Evolutionary conservation across 2,329 filamentous ascomycete genomes (phyloP).

Genomic region (Lecanosticta acicola): DNA sequence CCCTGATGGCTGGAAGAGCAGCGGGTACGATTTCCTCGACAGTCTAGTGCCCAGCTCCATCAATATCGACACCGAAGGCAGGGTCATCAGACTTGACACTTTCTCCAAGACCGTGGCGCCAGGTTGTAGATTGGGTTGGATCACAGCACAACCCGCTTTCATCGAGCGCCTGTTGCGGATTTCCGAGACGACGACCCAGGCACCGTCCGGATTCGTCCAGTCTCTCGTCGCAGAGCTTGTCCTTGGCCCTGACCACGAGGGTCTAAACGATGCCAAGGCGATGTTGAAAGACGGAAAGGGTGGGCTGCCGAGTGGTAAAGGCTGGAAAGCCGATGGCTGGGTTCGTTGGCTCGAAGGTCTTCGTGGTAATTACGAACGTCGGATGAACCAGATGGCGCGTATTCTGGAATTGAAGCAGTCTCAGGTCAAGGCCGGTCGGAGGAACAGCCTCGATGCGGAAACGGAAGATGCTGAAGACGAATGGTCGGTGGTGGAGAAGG

Average conservation of each 20-base stretch:
- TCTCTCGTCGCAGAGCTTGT: conserved; percentile 71
- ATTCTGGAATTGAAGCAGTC: conserved; percentile 64
- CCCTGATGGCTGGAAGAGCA: conserved; percentile 45
- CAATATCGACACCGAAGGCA: conserved; percentile 73
- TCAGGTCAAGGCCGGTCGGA: conserved; percentile 57
- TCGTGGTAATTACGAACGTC: conserved; percentile 73
- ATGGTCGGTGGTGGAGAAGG: conserved; percentile 72
- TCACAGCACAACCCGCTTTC: conserved; percentile 74
- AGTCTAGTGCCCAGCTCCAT: conserved; percentile 78
- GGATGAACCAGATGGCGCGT: conserved; percentile 74
- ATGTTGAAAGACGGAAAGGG: conserved; percentile 38
- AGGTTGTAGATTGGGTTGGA: conserved; percentile 84
- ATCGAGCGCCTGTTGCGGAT: conserved; percentile 69
- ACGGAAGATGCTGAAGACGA: conserved; percentile 45
- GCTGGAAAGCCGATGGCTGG: conserved; percentile 82
- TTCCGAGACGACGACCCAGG: conserved; percentile 71
- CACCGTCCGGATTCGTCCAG: conserved; percentile 87
- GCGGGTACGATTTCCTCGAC: conserved; percentile 74
- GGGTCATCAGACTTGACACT: conserved; percentile 83
- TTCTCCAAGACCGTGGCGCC: conserved; percentile 92
- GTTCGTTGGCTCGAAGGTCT: conserved; percentile 85
- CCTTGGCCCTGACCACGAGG: conserved; percentile 60
- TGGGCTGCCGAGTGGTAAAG: conserved; percentile 47
- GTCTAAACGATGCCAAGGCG: conserved; percentile 33
- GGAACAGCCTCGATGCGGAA: conserved; percentile 29